phyloP scores from a whole-genome alignment of 176 grass and related monocot genomes.

The Raddia distichophylla region DNA sequence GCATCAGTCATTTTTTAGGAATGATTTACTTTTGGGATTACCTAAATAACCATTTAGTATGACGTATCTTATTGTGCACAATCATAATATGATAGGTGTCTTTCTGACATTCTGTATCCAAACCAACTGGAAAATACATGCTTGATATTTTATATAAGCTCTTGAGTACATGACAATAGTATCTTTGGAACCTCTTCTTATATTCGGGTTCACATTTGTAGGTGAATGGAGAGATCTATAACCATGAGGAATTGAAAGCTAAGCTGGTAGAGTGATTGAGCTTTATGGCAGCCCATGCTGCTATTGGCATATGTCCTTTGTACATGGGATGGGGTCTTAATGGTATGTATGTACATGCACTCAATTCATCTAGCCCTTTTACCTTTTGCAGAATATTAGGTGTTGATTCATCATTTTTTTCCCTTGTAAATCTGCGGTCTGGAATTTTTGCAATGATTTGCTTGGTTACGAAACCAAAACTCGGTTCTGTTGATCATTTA shows the following conservation, averaged over 20 bases:
- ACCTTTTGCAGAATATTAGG: background rate
- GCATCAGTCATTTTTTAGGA: constrained; percentile 13
- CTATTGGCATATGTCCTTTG: constrained; percentile 93
- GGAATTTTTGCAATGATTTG: constrained; percentile 16
- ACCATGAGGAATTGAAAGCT: constrained; percentile 84
- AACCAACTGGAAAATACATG: constrained; percentile 10
- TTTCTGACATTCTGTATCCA: constrained; percentile 7
- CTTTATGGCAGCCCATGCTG: constrained; percentile 94
- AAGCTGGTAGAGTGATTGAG: constrained; percentile 94
- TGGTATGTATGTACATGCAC: constrained; percentile 62
- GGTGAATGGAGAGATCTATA: constrained; percentile 99
- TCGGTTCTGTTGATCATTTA: too few species aligned
- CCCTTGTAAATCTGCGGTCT: background rate
- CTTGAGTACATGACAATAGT: background rate
- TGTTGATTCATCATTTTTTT: background rate
- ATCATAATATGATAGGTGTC: background rate
- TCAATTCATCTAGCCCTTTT: constrained; percentile 27
- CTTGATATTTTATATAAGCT: background rate
- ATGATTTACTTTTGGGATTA: constrained; percentile 11
- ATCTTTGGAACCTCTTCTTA: constrained; percentile 7
- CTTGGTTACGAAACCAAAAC: too few species aligned
- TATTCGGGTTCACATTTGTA: constrained; percentile 43
- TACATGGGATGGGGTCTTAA: constrained; percentile 99
- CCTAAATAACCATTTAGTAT: background rate
- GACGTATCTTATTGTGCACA: background rate